Base-by-base conservation (phyloP, 2,329 filamentous ascomycete species). In the Pseudogymnoascus sp. region DNA sequence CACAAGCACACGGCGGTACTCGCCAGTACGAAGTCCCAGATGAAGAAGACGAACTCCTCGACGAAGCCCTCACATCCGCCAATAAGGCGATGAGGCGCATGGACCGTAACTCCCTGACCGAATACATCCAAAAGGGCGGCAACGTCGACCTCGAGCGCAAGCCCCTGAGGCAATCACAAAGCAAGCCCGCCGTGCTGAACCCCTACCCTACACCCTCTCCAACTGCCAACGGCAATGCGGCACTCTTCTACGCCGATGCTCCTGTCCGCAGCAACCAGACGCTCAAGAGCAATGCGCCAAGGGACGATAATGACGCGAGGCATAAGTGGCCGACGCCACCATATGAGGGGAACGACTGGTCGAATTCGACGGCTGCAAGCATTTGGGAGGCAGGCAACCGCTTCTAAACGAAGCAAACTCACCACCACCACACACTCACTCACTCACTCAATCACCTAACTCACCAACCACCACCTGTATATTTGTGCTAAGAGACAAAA, bases 311-410 rank as follows among this genome's bases (percentile, higher is more conserved):
- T 62, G 77, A 79, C 22, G 76, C 64, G 16, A 65, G 80, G 62
- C 81, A 86, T 39, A 94, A 96, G 76, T 97, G 92, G 89, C 93
- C 92, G 2, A 97, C 94, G 14, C 94, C 94, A 22, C 93, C 94
- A 3, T 96, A 97, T 69, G 92, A 97, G 70, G 91, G 94, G 70
- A 92, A 96, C 71, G 92, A 96, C 69, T 97, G 92, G 93, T 91
- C 89, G 16, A 86, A 89, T 7, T 88, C 90, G 42, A 89, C 91
- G 30, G 85, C 91, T 9, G 89, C 90, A 5, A 92, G 89, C 75
- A 92, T 92, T 67, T 89, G 90, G 79, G 87, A 88, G 61, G 85
- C 86, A 33, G 84, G 88, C 66, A 86, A 82, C 73, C 80, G 83
- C 67, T 83, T 87, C 69, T 87, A 67, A 63, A 66, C 60, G 61